Percentiles rank a stretch among this genome's conserved stretches.
These are phyloP conservation scores for Amanita phalloides DNA, from an alignment of 768 basidiomycete species.

Conservation along the genomic window DNA sequence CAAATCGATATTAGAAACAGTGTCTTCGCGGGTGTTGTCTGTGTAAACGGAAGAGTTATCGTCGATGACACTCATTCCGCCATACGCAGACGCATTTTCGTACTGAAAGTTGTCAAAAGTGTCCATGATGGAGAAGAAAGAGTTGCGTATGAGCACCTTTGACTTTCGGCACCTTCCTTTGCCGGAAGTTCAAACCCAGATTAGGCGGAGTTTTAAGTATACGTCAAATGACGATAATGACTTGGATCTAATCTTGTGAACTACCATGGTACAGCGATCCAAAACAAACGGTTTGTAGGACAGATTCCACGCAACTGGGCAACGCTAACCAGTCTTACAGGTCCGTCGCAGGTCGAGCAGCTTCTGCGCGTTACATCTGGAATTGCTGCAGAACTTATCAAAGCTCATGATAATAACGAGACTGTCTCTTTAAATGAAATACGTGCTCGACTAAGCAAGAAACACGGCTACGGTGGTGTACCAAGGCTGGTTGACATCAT, in stretches of 20 bases:
- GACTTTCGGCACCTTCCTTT: neutral
- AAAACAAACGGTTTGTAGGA: neutral
- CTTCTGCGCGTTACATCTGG: conserved; percentile 88
- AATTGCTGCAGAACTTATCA: conserved; percentile 90
- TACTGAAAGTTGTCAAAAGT: conserved; percentile 82
- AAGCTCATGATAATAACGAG: conserved; percentile 68
- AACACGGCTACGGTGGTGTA: conserved; percentile 75
- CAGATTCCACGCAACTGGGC: no score
- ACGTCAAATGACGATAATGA: neutral
- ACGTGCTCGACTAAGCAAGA: conserved; percentile 83
- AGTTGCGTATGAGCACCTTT: neutral
- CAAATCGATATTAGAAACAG: conserved; percentile 52
- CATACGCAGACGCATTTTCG: conserved; percentile 75
- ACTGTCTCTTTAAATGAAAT: conserved; percentile 83
- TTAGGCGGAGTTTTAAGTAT: neutral
- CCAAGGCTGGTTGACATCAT: conserved; percentile 96
- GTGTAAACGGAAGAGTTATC: conserved; percentile 79
- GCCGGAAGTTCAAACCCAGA: neutral
- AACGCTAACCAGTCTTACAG: conserved; percentile 16
- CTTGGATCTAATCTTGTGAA: neutral
- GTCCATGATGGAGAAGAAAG: conserved; percentile 41
- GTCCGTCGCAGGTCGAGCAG: conserved; percentile 83
- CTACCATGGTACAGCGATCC: conserved; percentile 4
- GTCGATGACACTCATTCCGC: conserved; percentile 62
- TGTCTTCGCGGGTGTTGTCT: conserved; percentile 46